These are phyloP conservation scores for Cenchrus fungigraminus DNA, from an alignment of 176 grass and related monocot species.

Conservation along the genomic window DNA sequence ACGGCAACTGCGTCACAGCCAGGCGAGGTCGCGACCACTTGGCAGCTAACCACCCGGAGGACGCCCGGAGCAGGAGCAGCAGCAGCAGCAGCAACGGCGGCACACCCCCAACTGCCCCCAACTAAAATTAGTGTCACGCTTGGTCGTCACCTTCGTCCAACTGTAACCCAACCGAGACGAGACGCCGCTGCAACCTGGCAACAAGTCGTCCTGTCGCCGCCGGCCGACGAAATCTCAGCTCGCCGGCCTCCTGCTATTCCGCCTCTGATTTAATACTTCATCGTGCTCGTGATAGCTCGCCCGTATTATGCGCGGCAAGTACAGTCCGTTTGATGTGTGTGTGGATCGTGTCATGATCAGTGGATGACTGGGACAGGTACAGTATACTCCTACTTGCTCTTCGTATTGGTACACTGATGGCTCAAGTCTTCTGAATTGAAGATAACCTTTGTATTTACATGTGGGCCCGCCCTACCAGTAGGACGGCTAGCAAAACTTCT, in stretches of 20 bases:
- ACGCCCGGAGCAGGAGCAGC: background rate
- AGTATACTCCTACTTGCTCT: background rate
- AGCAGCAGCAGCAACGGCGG: background rate
- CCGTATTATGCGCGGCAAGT: conserved; percentile 19
- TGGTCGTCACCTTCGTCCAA: conserved; percentile 28
- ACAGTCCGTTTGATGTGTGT: conserved; percentile 14
- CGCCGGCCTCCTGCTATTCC: background rate
- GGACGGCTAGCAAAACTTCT: conserved; percentile 24
- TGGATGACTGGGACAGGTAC: background rate
- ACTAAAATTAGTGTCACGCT: conserved; percentile 12
- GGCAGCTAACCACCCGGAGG: conserved; percentile 1
- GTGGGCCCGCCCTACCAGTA: background rate
- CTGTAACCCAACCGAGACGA: conserved; percentile 32
- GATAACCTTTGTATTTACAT: conserved; percentile 35
- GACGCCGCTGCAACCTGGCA: background rate
- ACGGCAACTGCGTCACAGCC: background rate
- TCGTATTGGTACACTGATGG: background rate
- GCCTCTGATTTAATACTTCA: background rate
- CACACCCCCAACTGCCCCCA: conserved; percentile 28
- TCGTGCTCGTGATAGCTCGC: background rate
- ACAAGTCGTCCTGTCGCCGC: background rate
- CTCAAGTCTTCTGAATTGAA: background rate
- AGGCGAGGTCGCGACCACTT: conserved; percentile 27
- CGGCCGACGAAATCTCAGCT: conserved; percentile 33
- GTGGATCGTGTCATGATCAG: conserved; percentile 8